Conservation (phyloP, 192 early-diverging fungal genomes). For the Backusella tuberculispora region DNA sequence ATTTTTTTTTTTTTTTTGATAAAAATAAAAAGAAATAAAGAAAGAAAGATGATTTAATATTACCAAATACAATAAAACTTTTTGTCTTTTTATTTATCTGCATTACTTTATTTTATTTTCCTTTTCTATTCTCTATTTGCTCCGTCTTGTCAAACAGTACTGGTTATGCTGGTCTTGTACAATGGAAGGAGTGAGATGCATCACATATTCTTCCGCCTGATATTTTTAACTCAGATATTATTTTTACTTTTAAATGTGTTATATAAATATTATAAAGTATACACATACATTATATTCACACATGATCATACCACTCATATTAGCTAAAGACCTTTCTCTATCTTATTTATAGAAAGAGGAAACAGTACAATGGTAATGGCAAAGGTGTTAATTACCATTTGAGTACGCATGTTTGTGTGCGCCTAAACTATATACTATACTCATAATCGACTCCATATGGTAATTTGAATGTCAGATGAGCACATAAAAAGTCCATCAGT, state of each 20-base stretch:
- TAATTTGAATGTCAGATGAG: slow-evolving; percentile 13
- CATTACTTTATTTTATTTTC: too few species aligned
- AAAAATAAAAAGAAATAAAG: too few species aligned
- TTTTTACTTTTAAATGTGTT: not conserved
- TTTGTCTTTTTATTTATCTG: too few species aligned
- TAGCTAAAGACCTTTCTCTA: too few species aligned
- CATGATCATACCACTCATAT: too few species aligned
- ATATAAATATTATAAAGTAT: not conserved
- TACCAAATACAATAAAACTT: too few species aligned
- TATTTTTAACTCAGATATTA: not conserved
- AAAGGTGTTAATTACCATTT: not conserved
- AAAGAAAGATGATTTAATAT: too few species aligned
- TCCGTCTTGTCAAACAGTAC: not conserved
- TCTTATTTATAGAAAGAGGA: too few species aligned
- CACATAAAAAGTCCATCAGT: not conserved
- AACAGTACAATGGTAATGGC: too few species aligned
- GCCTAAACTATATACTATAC: not conserved
- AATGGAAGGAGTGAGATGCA: not conserved
- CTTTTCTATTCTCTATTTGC: not conserved
- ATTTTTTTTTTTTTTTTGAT: too few species aligned
- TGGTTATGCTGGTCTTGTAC: not conserved
- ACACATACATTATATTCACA: too few species aligned
- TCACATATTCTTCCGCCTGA: slow-evolving; percentile 5
- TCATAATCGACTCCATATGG: not conserved
- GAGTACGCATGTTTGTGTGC: not conserved